A percentile compares a stretch with the other conserved stretches of the same genome.
phyloP scores from a whole-genome alignment of 345 rosid genomes.

The Eucalyptus polyanthemos region DNA sequence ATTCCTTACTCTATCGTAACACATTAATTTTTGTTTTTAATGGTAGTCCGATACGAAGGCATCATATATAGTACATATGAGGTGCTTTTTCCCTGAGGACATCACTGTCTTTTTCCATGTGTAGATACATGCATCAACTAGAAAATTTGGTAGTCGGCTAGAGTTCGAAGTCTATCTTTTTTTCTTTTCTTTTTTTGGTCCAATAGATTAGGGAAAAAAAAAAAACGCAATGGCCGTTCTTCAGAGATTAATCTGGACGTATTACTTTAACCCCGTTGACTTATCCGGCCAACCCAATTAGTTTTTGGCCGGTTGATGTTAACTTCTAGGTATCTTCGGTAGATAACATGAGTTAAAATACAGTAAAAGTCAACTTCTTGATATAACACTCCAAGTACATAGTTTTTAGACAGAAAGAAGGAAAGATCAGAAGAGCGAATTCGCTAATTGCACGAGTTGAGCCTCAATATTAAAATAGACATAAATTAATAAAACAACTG shows the following conservation, averaged over 20 bases:
- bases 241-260: not conserved
- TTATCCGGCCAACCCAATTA: not conserved
- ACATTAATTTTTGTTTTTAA: not conserved
- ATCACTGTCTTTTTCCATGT: not conserved
- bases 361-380: not conserved
- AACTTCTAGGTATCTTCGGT: not conserved
- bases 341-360: not conserved
- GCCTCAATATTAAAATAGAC: not conserved
- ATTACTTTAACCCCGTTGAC: not conserved
- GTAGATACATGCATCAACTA: not conserved
- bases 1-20: not conserved
- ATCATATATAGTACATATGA: not conserved
- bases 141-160: not conserved
- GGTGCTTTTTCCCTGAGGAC: not conserved
- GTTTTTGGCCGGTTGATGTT: not conserved
- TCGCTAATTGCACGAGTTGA: not conserved
- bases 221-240: not conserved
- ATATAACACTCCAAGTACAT: not conserved
- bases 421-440: not conserved
- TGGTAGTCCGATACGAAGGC: not conserved
- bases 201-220: not conserved
- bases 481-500: not conserved
- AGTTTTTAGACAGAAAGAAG: not conserved
- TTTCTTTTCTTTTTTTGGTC: not conserved
- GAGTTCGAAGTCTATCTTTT: not conserved